Conservation (phyloP, 345 rosid genomes). For the Zanthoxylum bungeanum region DNA sequence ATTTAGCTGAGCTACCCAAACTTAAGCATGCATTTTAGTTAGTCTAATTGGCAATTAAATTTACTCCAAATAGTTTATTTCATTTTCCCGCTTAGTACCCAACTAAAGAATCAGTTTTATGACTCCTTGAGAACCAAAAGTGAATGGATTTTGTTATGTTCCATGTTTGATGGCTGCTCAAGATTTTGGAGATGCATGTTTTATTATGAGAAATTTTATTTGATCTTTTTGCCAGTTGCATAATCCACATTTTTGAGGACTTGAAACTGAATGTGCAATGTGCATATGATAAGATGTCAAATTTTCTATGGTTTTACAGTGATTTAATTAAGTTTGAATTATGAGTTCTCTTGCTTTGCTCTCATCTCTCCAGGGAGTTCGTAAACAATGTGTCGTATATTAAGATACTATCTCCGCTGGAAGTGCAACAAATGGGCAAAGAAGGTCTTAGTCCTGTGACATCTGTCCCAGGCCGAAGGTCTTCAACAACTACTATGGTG, state of each 20-base stretch:
- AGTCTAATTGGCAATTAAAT: background rate
- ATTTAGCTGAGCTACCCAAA: background rate
- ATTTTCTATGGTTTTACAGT: background rate
- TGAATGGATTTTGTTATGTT: background rate
- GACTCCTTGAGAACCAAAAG: background rate
- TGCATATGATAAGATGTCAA: background rate
- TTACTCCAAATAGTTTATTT: background rate
- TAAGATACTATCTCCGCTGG: slow-evolving; percentile 42
- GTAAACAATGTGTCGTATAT: slow-evolving; percentile 45
- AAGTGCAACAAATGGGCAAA: slow-evolving; percentile 42
- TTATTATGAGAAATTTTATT: background rate
- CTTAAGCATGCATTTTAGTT: background rate
- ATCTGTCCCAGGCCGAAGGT: slow-evolving; percentile 28
- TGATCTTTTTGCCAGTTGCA: no score
- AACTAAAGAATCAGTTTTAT: background rate
- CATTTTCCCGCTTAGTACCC: background rate
- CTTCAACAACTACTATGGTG: slow-evolving; percentile 17
- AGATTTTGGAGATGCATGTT: background rate
- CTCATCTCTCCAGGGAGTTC: slow-evolving; percentile 28
- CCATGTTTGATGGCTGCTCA: background rate
- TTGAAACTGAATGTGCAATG: no score
- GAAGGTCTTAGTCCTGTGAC: slow-evolving; percentile 25
- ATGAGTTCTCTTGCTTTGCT: background rate
- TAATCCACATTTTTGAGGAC: no score
- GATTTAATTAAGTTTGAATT: background rate